A percentile compares a stretch with the other conserved stretches of the same genome.
These are phyloP conservation scores for Hypoxylon sp. DNA, from an alignment of 2,329 filamentous ascomycete genomes.

Conservation along the genomic window DNA sequence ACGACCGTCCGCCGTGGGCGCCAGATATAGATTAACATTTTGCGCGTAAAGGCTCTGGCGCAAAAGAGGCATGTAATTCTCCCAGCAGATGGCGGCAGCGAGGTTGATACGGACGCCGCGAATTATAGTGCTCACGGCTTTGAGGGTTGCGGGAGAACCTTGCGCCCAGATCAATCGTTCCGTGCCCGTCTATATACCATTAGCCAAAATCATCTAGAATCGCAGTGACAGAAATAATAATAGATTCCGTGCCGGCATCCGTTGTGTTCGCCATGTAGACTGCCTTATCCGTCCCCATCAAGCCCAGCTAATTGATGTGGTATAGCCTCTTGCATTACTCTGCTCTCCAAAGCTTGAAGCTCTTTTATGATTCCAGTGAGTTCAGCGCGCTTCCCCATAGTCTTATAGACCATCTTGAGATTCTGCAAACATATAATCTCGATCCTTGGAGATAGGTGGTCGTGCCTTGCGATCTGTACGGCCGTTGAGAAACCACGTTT, in stretches of 20 bases:
- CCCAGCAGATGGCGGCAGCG: constrained; percentile 93
- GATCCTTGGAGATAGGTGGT: constrained; percentile 5
- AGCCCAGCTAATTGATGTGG: not conserved
- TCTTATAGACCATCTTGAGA: constrained; percentile 9
- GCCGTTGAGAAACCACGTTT: constrained; percentile 13
- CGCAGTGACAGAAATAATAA: not conserved
- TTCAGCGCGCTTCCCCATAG: not conserved
- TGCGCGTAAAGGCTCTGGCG: constrained; percentile 87
- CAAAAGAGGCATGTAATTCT: constrained; percentile 94
- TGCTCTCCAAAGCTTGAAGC: not conserved
- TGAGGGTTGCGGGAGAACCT: constrained; percentile 81
- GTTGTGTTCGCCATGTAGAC: not conserved
- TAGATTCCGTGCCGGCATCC: not conserved
- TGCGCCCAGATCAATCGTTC: constrained; percentile 93
- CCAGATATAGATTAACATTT: constrained; percentile 91
- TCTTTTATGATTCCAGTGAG: not conserved
- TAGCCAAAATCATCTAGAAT: constrained; percentile 5
- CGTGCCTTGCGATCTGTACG: constrained; percentile 2
- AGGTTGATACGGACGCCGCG: constrained; percentile 84
- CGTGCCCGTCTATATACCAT: constrained; percentile 71
- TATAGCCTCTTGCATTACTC: not conserved
- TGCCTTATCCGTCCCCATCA: not conserved
- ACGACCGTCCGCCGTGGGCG: constrained; percentile 87
- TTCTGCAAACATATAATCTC: constrained; percentile 12
- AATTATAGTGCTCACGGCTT: constrained; percentile 83